A percentile compares a stretch with the other conserved stretches of the same genome.
Evolutionary conservation across 495 filamentous ascomycete genomes (phyloP).

Genomic region (Xylaria bambusicola): DNA sequence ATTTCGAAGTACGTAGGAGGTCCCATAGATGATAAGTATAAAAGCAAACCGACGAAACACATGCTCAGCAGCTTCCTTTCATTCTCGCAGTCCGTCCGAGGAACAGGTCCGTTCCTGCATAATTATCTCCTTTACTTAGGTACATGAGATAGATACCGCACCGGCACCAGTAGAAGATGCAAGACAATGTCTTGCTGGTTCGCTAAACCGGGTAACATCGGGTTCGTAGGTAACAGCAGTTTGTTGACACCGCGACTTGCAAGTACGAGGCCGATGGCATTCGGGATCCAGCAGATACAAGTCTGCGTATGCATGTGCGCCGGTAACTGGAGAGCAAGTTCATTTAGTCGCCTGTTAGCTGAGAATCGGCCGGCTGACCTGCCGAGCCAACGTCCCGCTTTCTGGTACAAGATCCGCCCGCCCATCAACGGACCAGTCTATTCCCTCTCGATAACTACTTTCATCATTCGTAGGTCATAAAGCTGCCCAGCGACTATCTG

Average conservation of each 20-base stretch:
- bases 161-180: constrained; percentile 10
- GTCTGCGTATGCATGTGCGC: not conserved
- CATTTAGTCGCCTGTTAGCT: not conserved
- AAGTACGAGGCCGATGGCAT: not conserved
- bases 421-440: no score
- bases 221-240: not conserved
- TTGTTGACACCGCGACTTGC: not conserved
- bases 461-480: no score
- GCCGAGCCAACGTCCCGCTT: not conserved
- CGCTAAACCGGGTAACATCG: not conserved
- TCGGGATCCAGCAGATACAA: no score
- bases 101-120: not conserved
- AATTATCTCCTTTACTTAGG: no score
- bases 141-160: not conserved
- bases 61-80: not conserved
- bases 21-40: not conserved
- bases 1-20: no score
- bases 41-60: not conserved
- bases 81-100: not conserved
- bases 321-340: not conserved
- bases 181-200: constrained; percentile 13
- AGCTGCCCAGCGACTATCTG: not conserved
- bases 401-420: not conserved
- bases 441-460: no score
- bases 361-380: not conserved